Percentiles rank a stretch among this genome's conserved stretches.
These are phyloP conservation scores for Paraconiothyrium sp. DNA, from an alignment of 2,329 filamentous ascomycete species.

Conservation along the genomic window DNA sequence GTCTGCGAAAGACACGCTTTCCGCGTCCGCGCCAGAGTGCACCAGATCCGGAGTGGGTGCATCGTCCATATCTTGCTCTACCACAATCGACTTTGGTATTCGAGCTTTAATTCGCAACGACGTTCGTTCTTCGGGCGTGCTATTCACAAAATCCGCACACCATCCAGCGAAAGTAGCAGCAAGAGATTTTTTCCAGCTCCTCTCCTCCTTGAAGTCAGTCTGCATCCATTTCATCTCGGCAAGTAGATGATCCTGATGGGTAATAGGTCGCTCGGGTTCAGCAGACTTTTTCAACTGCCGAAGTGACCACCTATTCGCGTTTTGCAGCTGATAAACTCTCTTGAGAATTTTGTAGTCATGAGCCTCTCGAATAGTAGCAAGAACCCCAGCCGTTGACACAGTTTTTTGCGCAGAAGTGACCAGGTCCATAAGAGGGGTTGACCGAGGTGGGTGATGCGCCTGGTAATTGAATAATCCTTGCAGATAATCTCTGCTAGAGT, in stretches of 20 bases:
- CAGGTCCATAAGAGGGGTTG: conserved; percentile 71
- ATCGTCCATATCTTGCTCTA: conserved; percentile 49
- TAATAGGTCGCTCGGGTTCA: conserved; percentile 79
- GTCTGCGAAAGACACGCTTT: conserved; percentile 50
- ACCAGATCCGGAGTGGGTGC: conserved; percentile 52
- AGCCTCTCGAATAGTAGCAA: conserved; percentile 82
- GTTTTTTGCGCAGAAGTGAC: conserved; percentile 88
- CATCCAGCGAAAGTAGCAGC: conserved; percentile 82
- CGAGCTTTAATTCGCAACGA: conserved; percentile 73
- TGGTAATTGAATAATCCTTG: conserved; percentile 68
- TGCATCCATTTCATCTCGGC: conserved; percentile 98
- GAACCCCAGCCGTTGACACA: conserved; percentile 83
- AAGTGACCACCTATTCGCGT: conserved; percentile 90
- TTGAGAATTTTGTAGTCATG: conserved; percentile 88
- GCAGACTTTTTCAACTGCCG: conserved; percentile 85
- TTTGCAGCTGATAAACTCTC: conserved; percentile 89
- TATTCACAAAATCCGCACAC: conserved; percentile 83
- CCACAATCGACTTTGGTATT: conserved; percentile 31
- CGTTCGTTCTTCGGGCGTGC: conserved; percentile 69
- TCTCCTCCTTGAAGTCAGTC: conserved; percentile 92
- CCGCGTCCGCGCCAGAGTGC: conserved; percentile 47
- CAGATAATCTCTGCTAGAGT: conserved; percentile 66
- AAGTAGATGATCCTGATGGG: conserved; percentile 86
- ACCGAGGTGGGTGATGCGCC: conserved; percentile 65
- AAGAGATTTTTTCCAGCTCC: conserved; percentile 88